These are phyloP conservation scores for Phytopythium oedochilum DNA, from an alignment of 352 stramenopile species.

Conservation along the genomic window DNA sequence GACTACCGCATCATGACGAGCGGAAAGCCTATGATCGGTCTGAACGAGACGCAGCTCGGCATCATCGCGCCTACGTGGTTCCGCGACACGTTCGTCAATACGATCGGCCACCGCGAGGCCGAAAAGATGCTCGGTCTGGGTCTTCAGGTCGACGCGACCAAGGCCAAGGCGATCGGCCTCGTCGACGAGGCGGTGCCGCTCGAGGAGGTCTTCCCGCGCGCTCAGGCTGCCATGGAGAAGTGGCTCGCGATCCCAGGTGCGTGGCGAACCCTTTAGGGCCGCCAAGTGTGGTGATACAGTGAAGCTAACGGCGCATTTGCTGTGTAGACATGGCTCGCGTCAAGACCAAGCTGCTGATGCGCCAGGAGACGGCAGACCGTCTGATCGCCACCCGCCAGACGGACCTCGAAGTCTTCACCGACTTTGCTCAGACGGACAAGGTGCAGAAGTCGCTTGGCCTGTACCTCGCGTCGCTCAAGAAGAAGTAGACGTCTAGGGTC, in stretches of 20 bases:
- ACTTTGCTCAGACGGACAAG: conserved; percentile 79
- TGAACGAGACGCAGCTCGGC: conserved; percentile 94
- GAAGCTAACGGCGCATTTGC: not conserved
- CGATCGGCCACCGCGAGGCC: conserved; percentile 74
- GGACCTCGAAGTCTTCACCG: conserved; percentile 63
- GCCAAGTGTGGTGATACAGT: not conserved
- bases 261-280: not conserved
- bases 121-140: conserved; percentile 85
- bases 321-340: conserved; percentile 54
- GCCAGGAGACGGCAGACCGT: conserved; percentile 61
- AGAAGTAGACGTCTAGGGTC: conserved; percentile 26
- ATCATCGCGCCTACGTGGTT: conserved; percentile 88
- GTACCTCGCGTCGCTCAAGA: conserved; percentile 82
- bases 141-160: conserved; percentile 70
- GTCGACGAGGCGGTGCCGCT: conserved; percentile 73
- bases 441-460: conserved; percentile 75
- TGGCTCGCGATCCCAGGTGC: conserved; percentile 81
- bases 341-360: conserved; percentile 76
- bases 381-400: conserved; percentile 41
- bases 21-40: conserved; percentile 86
- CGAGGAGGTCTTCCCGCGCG: conserved; percentile 70
- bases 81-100: conserved; percentile 79
- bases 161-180: conserved; percentile 69
- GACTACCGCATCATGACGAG: conserved; percentile 94
- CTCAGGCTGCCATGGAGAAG: conserved; percentile 57